A percentile compares a stretch with the other conserved stretches of the same genome.
phyloP scores from a whole-genome alignment of 371 early-diverging fungal genomes.

The Circinella umbellata region DNA sequence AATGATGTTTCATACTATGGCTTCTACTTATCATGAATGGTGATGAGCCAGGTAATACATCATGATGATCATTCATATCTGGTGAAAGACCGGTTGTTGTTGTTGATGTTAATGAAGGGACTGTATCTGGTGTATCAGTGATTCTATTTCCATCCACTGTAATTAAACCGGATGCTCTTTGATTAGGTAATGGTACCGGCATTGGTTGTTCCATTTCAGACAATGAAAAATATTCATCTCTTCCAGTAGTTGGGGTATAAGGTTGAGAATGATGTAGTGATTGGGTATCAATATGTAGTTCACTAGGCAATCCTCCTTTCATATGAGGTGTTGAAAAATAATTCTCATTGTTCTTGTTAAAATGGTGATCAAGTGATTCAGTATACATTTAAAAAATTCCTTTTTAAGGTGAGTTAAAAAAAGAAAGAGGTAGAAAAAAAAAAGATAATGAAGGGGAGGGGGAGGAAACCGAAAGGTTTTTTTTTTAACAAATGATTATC shows the following conservation, averaged over 20 bases:
- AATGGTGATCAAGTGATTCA: neutral
- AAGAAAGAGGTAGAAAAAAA: neutral
- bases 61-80: conserved; percentile 22
- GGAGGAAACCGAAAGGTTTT: too few relatives aligned
- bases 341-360: neutral
- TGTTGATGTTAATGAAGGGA: neutral
- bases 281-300: conserved; percentile 3
- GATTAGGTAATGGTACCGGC: conserved; percentile 8
- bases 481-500: neutral
- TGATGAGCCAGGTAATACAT: neutral
- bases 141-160: neutral
- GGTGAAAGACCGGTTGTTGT: conserved; percentile 10
- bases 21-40: neutral
- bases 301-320: neutral
- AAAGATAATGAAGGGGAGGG: neutral
- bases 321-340: neutral
- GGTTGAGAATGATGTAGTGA: neutral
- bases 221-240: neutral
- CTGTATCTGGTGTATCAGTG: neutral
- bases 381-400: neutral
- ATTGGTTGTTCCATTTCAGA: conserved; percentile 4
- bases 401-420: neutral
- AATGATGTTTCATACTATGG: neutral
- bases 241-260: neutral
- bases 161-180: neutral